Conservation (phyloP, 192 early-diverging fungal species). For the Phlyctochytrium planicorne region DNA sequence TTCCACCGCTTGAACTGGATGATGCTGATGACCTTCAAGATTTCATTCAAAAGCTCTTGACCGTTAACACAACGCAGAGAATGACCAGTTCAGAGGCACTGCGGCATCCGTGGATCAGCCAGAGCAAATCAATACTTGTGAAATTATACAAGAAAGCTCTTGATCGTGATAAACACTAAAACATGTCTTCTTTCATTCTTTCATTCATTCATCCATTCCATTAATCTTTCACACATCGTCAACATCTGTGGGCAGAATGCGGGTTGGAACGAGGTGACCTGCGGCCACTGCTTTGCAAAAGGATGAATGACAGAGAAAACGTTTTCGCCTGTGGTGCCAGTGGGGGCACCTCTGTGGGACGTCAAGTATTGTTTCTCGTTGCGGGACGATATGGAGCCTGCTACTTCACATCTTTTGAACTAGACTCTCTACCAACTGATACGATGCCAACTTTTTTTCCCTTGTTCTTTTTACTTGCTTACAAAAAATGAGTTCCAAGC, state of each 20-base stretch:
- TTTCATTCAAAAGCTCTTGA: background rate
- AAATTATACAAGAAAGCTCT: background rate
- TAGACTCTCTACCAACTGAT: background rate
- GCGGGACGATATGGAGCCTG: background rate
- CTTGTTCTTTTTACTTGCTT: background rate
- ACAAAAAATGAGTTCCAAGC: background rate
- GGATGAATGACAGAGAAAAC: background rate
- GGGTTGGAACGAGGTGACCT: background rate
- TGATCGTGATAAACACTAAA: background rate
- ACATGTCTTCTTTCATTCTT: background rate
- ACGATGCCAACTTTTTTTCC: background rate
- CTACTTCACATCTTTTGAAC: background rate
- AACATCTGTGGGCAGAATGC: background rate
- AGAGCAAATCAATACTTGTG: too few species aligned
- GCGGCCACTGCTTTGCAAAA: background rate
- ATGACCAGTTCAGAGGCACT: background rate
- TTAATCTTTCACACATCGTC: too few species aligned
- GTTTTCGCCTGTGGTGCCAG: too few species aligned
- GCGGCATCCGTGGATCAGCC: constrained; percentile 4
- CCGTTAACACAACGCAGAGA: background rate
- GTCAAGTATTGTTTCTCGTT: background rate
- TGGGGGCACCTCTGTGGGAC: too few species aligned
- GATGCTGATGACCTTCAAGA: background rate
- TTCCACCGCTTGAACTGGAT: background rate
- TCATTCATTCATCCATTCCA: background rate